Base-by-base conservation (phyloP, 2,329 filamentous ascomycete species). In the Berkeleyomyces rouxiae region DNA sequence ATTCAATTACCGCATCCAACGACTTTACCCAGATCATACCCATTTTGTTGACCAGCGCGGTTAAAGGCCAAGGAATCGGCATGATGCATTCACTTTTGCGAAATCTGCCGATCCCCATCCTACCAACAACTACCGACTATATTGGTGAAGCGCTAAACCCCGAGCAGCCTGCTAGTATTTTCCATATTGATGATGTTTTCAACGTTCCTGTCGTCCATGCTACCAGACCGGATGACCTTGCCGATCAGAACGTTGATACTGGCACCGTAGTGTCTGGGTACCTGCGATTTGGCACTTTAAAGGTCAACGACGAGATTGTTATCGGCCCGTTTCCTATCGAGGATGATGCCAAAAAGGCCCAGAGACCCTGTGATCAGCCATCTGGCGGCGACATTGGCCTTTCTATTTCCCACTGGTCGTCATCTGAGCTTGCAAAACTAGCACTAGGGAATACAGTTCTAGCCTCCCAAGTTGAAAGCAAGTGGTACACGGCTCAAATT, bases 111-210 rank as follows among this genome's bases (percentile, higher is more conserved):
- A 77, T 92, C 31, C 85, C 86, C 5, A 74, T 78, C 1, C 68
- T 72, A 0, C 79, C 79, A 6, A 81, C 78, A 1, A 70, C 79
- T 0, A 75, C 76, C 59, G 81, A 84, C 67, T 81, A 78, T 65
- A 73, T 79, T n/a, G 79, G 79, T 1, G 74, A 75, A 49, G 76
- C 75, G 1, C 69, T 83, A 61, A 83, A 83, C 64, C 82, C 82
- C 0, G 78, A 83, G 64, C 79, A 82, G 62, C 81, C 83, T 1
- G 75, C 76, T 3, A 81, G 81, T 42, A 74, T 96, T 1, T 97
- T 97, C 69, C 88, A 96, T 69, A 82, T 97, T 33, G 92, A 97
- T 70, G 92, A 96, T 68, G 84, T 90, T 0, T 97, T 95, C 71
- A 87, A 82, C 64, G 80, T 91, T 11, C 82, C 86, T 0, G 80